Evolutionary conservation across 805 yeast species (phyloP), one percentile per base, ranked within the genome.

Genomic region (Starmerella kuoi): DNA sequence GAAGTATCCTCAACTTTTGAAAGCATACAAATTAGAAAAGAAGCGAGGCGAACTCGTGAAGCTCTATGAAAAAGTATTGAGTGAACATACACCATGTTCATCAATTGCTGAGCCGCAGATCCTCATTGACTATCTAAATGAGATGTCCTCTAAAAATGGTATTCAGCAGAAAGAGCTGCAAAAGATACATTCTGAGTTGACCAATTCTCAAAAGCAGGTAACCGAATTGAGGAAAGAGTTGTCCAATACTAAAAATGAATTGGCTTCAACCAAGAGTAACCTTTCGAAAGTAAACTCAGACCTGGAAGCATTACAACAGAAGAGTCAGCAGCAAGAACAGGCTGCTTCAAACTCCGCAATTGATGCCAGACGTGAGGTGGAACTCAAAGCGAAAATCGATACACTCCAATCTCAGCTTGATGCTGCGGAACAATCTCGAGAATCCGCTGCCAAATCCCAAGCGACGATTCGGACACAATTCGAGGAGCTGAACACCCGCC

Each of bases 21-120:
- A 79, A 34, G 95, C 97, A 0, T 91, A 84, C 63, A 82, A 85
- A 55, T 64, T 69, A 1, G 95, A 87, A 58, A 84, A 81, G 62
- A 66, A 70, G 38, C 80, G 77, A 52, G 64, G 70, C 1, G 77
- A 72, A 35, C 67, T 78, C 34, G 70, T 86, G 7, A 65, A 57
- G 4, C 39, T 47, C 7, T 79, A 87, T 51, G 95, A 85, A 55
- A 74, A 65, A 42, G 72, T 80, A 12, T 62, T 88, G 45, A 68
- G 73, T 39, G 96, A 88, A 53, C 62, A 73, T 49, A 87, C 96
- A 0, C 97, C 97, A 0, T 70, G 83, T 38, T 69, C 81, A 1
- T 71, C 78, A 27, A 74, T 91, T 19, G 64, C 78, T 1, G 95
- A 88, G 55, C 74, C 79, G 1, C 82, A 75, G 8, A 65, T 73